A percentile compares a stretch with the other conserved stretches of the same genome.
These are phyloP conservation scores for Pichia rugopelliculosa DNA, from an alignment of 805 yeast species.

Conservation along the genomic window DNA sequence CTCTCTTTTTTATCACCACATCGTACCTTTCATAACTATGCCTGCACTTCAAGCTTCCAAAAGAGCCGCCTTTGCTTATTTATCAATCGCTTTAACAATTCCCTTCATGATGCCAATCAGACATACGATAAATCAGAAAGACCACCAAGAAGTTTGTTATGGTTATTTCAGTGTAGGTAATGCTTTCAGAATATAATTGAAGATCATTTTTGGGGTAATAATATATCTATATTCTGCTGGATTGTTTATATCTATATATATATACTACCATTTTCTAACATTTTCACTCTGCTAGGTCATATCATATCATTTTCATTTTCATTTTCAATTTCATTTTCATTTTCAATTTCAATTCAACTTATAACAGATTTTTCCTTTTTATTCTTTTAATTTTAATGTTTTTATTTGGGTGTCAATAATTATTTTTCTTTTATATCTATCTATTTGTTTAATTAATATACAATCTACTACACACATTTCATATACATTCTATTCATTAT, in stretches of 20 bases:
- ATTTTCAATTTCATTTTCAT: background rate
- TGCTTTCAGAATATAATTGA: slow-evolving; percentile 25
- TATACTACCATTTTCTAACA: background rate
- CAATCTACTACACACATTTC: background rate
- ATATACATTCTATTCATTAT: slow-evolving; percentile 29
- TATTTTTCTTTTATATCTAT: background rate
- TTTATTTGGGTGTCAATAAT: background rate
- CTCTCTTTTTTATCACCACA: too few relatives aligned
- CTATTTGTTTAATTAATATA: background rate
- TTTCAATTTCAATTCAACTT: background rate
- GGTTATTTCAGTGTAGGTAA: slow-evolving; percentile 26
- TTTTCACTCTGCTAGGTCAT: background rate
- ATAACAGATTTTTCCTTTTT: background rate
- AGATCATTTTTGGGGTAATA: too few relatives aligned
- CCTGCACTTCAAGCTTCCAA: slow-evolving; percentile 7
- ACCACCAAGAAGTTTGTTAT: slow-evolving; percentile 10
- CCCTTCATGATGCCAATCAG: slow-evolving; percentile 31
- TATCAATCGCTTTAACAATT: slow-evolving; percentile 28
- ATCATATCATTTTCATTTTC: background rate
- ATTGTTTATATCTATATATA: background rate
- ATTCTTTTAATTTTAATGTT: background rate
- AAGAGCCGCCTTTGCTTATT: slow-evolving; percentile 24
- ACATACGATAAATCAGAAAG: slow-evolving; percentile 18
- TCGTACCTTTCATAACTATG: background rate
- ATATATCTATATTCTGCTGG: background rate